Evolutionary conservation across 2,329 filamentous ascomycete species (phyloP), one percentile per base, ranked within the genome.

Genomic region (Paraconiothyrium brasiliense): DNA sequence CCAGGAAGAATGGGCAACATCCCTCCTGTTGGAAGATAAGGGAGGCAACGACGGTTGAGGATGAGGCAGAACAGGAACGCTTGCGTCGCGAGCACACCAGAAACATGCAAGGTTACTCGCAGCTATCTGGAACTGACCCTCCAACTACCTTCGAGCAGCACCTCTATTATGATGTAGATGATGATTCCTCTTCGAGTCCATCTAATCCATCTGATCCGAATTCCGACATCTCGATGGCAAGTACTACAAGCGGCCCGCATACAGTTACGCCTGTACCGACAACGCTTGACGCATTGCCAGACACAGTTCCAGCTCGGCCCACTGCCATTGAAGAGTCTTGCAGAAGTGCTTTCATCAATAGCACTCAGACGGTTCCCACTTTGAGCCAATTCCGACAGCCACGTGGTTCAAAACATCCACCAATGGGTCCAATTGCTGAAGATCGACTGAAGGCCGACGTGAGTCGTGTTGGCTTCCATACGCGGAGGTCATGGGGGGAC

Each of bases 311-410:
- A 54, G 57, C 35, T 60, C 13, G 37, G 59, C 34, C 58, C 55
- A 13, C 67, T 67, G 41, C 50, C 4, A 65, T 74, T 8, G 56
- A 66, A 11, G 75, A 80, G 35, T 72, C 78, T 32, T 79, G 76
- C 20, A 72, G 71, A 14, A 81, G 72, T 66, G 75, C 79, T 20
- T 79, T 81, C 48, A 76, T 79, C 61, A 82, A 82, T 67, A 81
- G 79, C 61, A 79, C 79, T 3, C 78, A 82, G 55, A 76, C 76
- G 24, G 67, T 79, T 10, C 77, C 78, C 6, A 79, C 76, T 4
- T 54, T 78, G 13, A 61, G 65, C 41, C 71, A 72, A 10, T 66
- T 65, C 41, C 47, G 54, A 34, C 59, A 66, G 27, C 34, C 58
- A 16, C 52, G 44, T 16, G 57, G 47, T 27, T n/a, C 46, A 16